phyloP scores from a whole-genome alignment of 352 stramenopile genomes.

The Phytophthora citrophthora region DNA sequence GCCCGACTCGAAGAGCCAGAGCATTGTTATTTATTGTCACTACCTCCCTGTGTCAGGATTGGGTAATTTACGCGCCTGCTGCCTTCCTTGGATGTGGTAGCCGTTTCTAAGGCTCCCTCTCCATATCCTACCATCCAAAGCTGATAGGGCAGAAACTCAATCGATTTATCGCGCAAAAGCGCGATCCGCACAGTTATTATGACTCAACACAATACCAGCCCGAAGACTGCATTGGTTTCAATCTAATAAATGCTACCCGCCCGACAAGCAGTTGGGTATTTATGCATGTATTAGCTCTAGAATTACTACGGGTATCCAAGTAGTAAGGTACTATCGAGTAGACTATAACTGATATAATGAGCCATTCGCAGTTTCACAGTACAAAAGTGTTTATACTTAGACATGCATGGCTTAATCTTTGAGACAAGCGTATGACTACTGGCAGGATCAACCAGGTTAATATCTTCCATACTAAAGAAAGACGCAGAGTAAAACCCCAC shows the following conservation, averaged over 20 bases:
- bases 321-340: conserved; percentile 92
- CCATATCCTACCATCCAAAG: conserved; percentile 91
- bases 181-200: conserved; percentile 25
- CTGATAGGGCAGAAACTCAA: conserved; percentile 93
- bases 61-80: conserved; percentile 93
- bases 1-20: conserved; percentile 48
- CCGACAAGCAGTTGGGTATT: conserved; percentile 42
- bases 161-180: conserved; percentile 81
- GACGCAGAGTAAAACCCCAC: not conserved
- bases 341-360: conserved; percentile 22
- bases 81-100: conserved; percentile 92
- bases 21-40: conserved; percentile 75
- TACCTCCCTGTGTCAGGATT: conserved; percentile 93
- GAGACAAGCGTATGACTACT: conserved; percentile 91
- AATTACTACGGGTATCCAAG: conserved; percentile 94
- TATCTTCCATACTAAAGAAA: conserved; percentile 44
- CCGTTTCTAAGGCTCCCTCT: conserved; percentile 71
- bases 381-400: conserved; percentile 30
- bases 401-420: conserved; percentile 63
- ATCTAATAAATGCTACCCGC: conserved; percentile 34
- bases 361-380: conserved; percentile 31
- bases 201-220: conserved; percentile 12
- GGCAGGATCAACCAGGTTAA: conserved; percentile 84
- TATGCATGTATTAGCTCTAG: conserved; percentile 93
- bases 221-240: conserved; percentile 33